Base-by-base conservation (phyloP, 176 grass and related monocot species). In the Lolium perenne region DNA sequence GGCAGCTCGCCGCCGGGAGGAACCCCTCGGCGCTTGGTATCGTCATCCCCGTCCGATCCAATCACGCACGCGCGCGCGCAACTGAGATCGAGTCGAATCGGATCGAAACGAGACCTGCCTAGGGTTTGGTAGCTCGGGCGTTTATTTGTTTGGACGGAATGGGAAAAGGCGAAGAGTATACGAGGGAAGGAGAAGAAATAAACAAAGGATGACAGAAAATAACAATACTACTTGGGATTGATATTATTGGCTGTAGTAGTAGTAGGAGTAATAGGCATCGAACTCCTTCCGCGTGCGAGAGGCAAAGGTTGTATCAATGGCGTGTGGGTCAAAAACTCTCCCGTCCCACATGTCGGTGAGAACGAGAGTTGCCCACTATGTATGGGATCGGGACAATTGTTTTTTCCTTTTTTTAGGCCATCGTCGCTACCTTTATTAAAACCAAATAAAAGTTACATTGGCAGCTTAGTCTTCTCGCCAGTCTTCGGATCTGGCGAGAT, bases 11-110 rank as follows among this genome's bases (percentile, higher is more conserved):
- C 40, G 69, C 74, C 47, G 85, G 45, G 22, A 94, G 91, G 85
- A 99, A 93, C 16, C 87, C 94, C 25, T 93, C 90, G 51, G 85
- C 90, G 86, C 87, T 94, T 10, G 94, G 80, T 58, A 97, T 94
- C 87, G 97, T 99, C 97, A 99, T 99, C 57, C 40, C 64, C 23
- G 46, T 53, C 50, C 78, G 54, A 77, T 77, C 65, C 46, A 77
- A 74, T 49, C 7, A 59, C 23, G 70, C 78, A 17, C 32, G 70
- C 78, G 22, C 32, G 70, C 78, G 22, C 20, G 17, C 46, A 60
- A 46, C 56, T 16, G 51, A 18, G 14, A 13, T 38, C 65, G 50
- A 48, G 8, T 6, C 58, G 21, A 87, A 26, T 63, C 20, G 78
- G 22, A 66, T 54, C 79, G 22, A 71, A 78, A 64, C 7, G 49